Base-by-base conservation (phyloP, 2,329 filamentous ascomycete genomes). In the Colletotrichum melonis region DNA sequence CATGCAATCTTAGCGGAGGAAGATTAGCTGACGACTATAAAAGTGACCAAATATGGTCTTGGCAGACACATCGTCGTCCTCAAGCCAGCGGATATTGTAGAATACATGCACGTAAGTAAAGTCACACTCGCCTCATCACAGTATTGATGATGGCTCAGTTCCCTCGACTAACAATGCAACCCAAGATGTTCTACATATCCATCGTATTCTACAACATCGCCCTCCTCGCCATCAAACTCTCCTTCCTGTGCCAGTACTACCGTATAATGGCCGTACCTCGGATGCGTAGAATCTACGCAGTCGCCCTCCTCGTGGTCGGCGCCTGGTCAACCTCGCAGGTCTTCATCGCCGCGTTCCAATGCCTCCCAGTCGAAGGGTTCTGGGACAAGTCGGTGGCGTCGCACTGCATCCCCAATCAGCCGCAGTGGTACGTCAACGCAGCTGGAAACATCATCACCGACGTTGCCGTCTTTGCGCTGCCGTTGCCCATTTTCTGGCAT, bases 241-340 rank as follows among this genome's bases (percentile, higher is more conserved):
- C 81, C 3, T 81, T 84, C 56, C 75, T 83, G 32, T 74, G 81
- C n/a, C 82, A 83, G 74, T 84, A 83, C 76, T 81, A 81, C 38
- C 79, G 82, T 11, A 76, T 83, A 24, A 79, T 79, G 42, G 75
- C 75, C 12, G 67, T 83, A 14, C 77, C 78, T 16, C 75, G 76
- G 11, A 76, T 78, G 69, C 75, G 76, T 30, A 74, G 60, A 16
- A 69, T 79, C 49, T 81, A 80, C 63, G 67, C 78, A 63, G 52
- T 73, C 24, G 76, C 78, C 63, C 77, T 79, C 24, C 56, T 80
- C 38, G 19, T 80, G 6, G 75, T 81, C 32, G 75, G 77, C n/a
- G 71, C 72, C 55, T 80, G 80, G 80, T 75, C 77, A 4, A 38
- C 78, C 5, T 76, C 76, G 2, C 78, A 81, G 35, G 55, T 80